Evolutionary conservation across 441 rosid genomes (phyloP).

Genomic region (Populus tomentosa): DNA sequence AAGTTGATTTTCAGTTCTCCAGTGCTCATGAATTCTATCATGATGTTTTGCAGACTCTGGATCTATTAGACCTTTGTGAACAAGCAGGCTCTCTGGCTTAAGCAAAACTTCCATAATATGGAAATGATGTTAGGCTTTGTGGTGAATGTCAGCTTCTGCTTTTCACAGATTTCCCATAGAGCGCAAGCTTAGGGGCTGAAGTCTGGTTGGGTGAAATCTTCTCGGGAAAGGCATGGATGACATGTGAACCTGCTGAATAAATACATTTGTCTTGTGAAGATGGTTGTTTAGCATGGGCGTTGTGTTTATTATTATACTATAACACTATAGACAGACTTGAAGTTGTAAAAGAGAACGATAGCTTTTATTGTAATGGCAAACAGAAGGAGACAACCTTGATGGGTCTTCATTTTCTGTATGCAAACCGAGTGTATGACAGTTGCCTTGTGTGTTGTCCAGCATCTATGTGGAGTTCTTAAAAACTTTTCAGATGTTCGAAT

Average conservation of each 20-base stretch:
- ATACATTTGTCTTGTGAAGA: slow-evolving; percentile 8
- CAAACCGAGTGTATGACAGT: slow-evolving; percentile 4
- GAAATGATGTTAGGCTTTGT: slow-evolving; percentile 21
- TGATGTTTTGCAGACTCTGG: slow-evolving; percentile 68
- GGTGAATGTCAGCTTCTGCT: slow-evolving; percentile 30
- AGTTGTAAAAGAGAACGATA: slow-evolving; percentile 11
- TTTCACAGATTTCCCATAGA: slow-evolving; percentile 30
- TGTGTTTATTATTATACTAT: slow-evolving; percentile 17
- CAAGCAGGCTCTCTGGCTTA: slow-evolving; percentile 69
- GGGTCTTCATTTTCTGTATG: slow-evolving; percentile 10
- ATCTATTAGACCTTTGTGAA: slow-evolving; percentile 86
- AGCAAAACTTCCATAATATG: slow-evolving; percentile 20
- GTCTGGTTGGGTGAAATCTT: slow-evolving; percentile 31
- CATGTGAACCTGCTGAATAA: slow-evolving; percentile 38
- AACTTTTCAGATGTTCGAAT: background rate
- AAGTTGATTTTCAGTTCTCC: background rate
- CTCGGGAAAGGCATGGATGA: slow-evolving; percentile 25
- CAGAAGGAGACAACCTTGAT: slow-evolving; percentile 19
- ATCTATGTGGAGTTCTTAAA: background rate
- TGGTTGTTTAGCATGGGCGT: background rate
- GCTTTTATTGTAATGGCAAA: slow-evolving; percentile 5
- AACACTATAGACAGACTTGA: background rate
- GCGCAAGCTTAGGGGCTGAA: slow-evolving; percentile 43
- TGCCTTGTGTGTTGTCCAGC: background rate
- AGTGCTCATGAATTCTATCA: background rate